phyloP scores from a whole-genome alignment of 2,329 filamentous ascomycete genomes.

The Orbilia ellipsospora region DNA sequence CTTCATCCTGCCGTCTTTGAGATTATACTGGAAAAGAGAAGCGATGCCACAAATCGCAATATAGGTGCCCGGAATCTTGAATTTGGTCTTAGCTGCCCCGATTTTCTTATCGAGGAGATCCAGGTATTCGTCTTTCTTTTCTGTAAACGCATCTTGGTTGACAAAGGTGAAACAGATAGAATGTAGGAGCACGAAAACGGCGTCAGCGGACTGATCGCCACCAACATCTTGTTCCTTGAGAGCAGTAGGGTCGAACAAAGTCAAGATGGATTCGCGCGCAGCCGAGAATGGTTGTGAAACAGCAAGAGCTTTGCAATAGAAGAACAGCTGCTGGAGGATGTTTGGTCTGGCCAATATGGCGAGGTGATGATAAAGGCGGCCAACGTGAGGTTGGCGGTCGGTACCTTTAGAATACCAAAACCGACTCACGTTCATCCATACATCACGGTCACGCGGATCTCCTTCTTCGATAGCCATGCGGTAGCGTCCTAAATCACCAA shows the following conservation, averaged over 20 bases:
- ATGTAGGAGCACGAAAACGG: constrained; percentile 72
- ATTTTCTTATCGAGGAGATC: constrained; percentile 70
- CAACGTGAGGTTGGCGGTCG: constrained; percentile 78
- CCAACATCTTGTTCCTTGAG: constrained; percentile 60
- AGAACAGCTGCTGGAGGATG: constrained; percentile 76
- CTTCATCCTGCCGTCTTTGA: constrained; percentile 50
- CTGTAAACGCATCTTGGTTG: constrained; percentile 65
- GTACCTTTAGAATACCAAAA: constrained; percentile 88
- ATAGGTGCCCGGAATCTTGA: constrained; percentile 58
- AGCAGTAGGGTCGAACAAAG: constrained; percentile 73
- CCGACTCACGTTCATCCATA: constrained; percentile 81
- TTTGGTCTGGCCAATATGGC: constrained; percentile 80
- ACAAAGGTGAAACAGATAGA: constrained; percentile 72
- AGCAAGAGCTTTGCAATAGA: constrained; percentile 76
- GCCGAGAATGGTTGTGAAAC: constrained; percentile 74
- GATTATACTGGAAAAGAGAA: constrained; percentile 57
- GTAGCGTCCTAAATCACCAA: constrained; percentile 80
- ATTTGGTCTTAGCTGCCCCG: constrained; percentile 63
- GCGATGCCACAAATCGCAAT: constrained; percentile 58
- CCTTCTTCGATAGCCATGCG: constrained; percentile 92
- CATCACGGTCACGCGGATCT: constrained; percentile 77
- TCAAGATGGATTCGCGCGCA: constrained; percentile 76
- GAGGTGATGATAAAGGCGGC: constrained; percentile 86
- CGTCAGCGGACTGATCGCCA: constrained; percentile 67
- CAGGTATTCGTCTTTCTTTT: constrained; percentile 67